Evolutionary conservation across 106 monocot genomes (phyloP).

Genomic region (Xerophyta viscosa): DNA sequence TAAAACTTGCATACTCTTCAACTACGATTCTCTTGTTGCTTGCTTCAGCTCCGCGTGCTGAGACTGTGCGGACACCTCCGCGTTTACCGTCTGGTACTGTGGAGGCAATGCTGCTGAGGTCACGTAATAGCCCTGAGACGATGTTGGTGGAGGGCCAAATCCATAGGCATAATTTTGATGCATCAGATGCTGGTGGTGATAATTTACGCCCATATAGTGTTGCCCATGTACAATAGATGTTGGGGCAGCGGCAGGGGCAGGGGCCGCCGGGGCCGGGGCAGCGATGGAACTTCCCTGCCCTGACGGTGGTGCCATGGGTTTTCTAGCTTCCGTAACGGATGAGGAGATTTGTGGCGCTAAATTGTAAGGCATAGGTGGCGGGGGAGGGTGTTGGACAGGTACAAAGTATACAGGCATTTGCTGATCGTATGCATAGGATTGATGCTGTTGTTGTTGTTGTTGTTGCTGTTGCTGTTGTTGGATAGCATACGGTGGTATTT

Average conservation of each 20-base stretch:
- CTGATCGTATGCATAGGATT: conserved; percentile 14
- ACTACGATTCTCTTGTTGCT: background rate
- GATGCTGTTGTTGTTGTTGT: conserved; percentile 1
- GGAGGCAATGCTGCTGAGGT: background rate
- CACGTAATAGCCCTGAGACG: background rate
- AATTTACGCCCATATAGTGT: conserved; percentile 29
- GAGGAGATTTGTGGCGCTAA: conserved; percentile 8
- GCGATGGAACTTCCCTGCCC: background rate
- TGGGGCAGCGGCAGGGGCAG: conserved; percentile 14
- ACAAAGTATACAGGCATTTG: conserved; percentile 51
- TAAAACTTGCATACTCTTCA: too few species aligned
- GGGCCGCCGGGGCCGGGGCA: too few species aligned
- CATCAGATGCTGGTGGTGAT: conserved; percentile 56
- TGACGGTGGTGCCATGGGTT: background rate
- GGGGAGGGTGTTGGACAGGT: conserved; percentile 35
- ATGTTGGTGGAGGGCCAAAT: background rate
- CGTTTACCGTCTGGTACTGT: background rate
- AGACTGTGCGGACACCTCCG: background rate
- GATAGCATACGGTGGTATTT: conserved; percentile 17
- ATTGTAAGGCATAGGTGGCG: conserved; percentile 23
- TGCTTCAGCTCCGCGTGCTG: background rate
- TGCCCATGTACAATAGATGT: background rate
- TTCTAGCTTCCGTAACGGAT: conserved; percentile 6
- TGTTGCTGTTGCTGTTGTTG: background rate
- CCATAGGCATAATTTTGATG: conserved; percentile 14